Evolutionary conservation across 2,329 filamentous ascomycete species (phyloP).

Genomic region (Penicillium frequentans): DNA sequence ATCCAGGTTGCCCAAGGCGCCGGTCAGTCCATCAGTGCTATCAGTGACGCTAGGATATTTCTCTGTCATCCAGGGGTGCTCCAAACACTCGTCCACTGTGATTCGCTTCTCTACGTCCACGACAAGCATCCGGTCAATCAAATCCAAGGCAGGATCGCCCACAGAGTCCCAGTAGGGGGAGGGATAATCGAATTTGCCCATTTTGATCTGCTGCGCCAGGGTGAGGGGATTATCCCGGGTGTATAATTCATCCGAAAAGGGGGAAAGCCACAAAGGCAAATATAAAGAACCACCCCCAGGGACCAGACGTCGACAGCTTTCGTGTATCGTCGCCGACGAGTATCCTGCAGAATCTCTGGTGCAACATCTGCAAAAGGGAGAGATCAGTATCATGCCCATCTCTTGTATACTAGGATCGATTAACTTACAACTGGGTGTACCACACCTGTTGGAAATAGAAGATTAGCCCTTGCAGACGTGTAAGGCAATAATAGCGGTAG

Average conservation of each 20-base stretch:
- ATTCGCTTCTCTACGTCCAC: slow-evolving; percentile 81
- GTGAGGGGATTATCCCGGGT: slow-evolving; percentile 79
- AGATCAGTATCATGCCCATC: background rate
- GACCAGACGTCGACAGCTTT: slow-evolving; percentile 97
- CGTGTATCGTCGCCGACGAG: slow-evolving; percentile 81
- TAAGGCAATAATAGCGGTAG: background rate
- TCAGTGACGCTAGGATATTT: slow-evolving; percentile 65
- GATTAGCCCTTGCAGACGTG: background rate
- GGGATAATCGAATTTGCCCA: slow-evolving; percentile 87
- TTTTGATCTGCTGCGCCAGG: slow-evolving; percentile 84
- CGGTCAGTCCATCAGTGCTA: slow-evolving; percentile 88
- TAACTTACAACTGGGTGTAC: slow-evolving; percentile 79
- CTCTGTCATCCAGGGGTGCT: slow-evolving; percentile 84
- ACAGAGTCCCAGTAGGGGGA: slow-evolving; percentile 94
- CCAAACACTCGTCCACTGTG: slow-evolving; percentile 84
- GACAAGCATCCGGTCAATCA: slow-evolving; percentile 93
- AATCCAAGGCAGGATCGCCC: slow-evolving; percentile 80
- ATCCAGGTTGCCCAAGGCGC: slow-evolving; percentile 78
- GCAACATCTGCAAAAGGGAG: slow-evolving; percentile 66
- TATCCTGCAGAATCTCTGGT: slow-evolving; percentile 86
- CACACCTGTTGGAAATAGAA: slow-evolving; percentile 54
- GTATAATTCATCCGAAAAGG: slow-evolving; percentile 92
- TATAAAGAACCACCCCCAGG: slow-evolving; percentile 95
- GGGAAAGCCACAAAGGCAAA: slow-evolving; percentile 93
- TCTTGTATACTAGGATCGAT: background rate